Percentiles rank a stretch among this genome's conserved stretches.
Conservation (phyloP, 139 green algal genomes). For the Edaphochlamys debaryana region DNA sequence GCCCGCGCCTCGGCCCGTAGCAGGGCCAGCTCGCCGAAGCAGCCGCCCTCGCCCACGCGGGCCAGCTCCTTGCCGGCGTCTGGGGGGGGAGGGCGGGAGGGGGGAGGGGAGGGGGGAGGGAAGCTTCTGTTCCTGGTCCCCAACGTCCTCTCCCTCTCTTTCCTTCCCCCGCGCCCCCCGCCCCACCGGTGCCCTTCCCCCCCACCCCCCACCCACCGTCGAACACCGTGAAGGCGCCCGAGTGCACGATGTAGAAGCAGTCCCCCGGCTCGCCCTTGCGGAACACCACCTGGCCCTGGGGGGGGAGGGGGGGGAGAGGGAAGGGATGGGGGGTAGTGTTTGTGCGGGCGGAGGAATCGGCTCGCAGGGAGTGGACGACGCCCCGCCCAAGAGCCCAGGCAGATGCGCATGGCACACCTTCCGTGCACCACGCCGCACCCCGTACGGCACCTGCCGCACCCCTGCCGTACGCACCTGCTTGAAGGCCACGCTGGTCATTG, state of each 20-base stretch:
- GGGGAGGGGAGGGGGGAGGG: background rate
- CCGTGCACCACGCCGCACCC: no score
- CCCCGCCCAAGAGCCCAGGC: no score
- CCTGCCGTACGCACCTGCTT: background rate
- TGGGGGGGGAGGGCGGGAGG: background rate
- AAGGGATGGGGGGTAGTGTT: background rate
- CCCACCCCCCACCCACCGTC: constrained; percentile 47
- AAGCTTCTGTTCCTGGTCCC: no score
- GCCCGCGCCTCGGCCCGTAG: constrained; percentile 72
- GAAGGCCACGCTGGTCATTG: constrained; percentile 56
- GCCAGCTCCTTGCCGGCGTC: constrained; percentile 52
- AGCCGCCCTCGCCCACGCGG: constrained; percentile 75
- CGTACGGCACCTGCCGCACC: no score
- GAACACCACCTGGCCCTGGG: constrained; percentile 71
- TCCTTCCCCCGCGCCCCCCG: no score
- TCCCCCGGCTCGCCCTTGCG: constrained; percentile 74
- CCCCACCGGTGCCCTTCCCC: no score
- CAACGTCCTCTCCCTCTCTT: no score
- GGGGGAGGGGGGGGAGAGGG: constrained; percentile 1
- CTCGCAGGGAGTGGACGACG: no score
- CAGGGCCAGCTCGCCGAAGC: constrained; percentile 93
- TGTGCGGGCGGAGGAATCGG: no score
- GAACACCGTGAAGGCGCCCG: constrained; percentile 80
- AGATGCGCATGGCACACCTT: no score
- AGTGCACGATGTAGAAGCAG: constrained; percentile 89